phyloP scores from a whole-genome alignment of 768 basidiomycete species.

The Tulasnella sp. region DNA sequence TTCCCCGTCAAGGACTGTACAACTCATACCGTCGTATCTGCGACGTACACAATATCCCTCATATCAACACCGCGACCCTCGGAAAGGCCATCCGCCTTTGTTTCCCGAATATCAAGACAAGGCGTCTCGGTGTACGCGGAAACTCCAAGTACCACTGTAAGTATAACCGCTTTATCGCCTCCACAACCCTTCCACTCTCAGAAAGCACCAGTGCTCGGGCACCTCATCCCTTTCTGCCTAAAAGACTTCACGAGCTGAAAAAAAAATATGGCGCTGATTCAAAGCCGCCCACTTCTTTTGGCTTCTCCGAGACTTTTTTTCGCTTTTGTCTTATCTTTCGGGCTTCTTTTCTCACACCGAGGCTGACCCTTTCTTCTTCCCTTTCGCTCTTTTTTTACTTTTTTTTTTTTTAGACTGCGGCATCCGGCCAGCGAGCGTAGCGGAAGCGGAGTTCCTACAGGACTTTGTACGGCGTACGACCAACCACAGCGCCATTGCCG shows the following conservation, averaged over 20 bases:
- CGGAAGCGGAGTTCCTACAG: slow-evolving; percentile 85
- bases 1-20: slow-evolving; percentile 87
- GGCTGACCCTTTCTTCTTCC: background rate
- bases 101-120: slow-evolving; percentile 91
- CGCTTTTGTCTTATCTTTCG: no score
- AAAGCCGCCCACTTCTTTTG: no score
- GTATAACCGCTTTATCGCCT: slow-evolving; percentile 26
- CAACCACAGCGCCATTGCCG: slow-evolving; percentile 50
- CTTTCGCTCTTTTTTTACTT: background rate
- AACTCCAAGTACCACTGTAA: slow-evolving; percentile 95
- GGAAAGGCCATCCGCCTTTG: slow-evolving; percentile 90
- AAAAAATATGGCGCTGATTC: no score
- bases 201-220: no score
- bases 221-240: background rate
- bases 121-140: slow-evolving; percentile 82
- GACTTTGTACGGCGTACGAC: slow-evolving; percentile 88
- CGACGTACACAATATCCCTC: slow-evolving; percentile 85
- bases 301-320: no score
- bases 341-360: no score
- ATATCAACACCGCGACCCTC: slow-evolving; percentile 91
- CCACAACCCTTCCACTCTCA: background rate
- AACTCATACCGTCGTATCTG: slow-evolving; percentile 86
- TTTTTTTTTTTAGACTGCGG: slow-evolving; percentile 55
- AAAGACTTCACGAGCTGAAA: no score
- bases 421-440: slow-evolving; percentile 80